A percentile compares a stretch with the other conserved stretches of the same genome.
Conservation (phyloP, 2,329 filamentous ascomycete species). For the Penicillium sp. region DNA sequence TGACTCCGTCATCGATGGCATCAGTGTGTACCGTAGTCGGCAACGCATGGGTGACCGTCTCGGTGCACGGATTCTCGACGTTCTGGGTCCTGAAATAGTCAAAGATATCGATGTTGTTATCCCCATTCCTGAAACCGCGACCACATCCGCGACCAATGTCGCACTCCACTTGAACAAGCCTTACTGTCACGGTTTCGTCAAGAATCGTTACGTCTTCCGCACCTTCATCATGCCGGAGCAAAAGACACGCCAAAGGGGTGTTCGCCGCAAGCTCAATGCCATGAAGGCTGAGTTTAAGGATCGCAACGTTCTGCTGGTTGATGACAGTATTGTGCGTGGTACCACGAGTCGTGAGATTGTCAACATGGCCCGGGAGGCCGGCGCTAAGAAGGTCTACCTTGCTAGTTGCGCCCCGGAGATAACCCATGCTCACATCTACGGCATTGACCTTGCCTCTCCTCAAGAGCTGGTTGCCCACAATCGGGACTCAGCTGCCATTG, state of each 20-base stretch:
- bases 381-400: constrained; percentile 79
- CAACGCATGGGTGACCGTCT: constrained; percentile 84
- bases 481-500: constrained; percentile 60
- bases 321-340: constrained; percentile 86
- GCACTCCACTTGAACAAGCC: constrained; percentile 74
- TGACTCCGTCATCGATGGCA: constrained; percentile 80
- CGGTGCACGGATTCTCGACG: constrained; percentile 67
- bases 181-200: constrained; percentile 79
- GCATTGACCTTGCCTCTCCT: constrained; percentile 71
- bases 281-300: constrained; percentile 82
- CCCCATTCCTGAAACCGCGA: constrained; percentile 79
- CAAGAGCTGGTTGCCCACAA: constrained; percentile 70
- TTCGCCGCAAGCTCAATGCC: constrained; percentile 83
- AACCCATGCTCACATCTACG: constrained; percentile 83
- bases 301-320: constrained; percentile 77
- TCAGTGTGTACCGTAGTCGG: constrained; percentile 78
- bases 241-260: constrained; percentile 74
- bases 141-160: constrained; percentile 74
- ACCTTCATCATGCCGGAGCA: constrained; percentile 89
- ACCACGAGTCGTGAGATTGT: constrained; percentile 79
- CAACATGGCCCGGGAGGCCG: constrained; percentile 79
- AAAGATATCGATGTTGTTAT: constrained; percentile 78
- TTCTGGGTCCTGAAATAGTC: constrained; percentile 67
- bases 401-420: constrained; percentile 79
- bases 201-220: constrained; percentile 85